These are phyloP conservation scores for Cornus kousa DNA, from an alignment of 148 eudicot species.

Conservation along the genomic window DNA sequence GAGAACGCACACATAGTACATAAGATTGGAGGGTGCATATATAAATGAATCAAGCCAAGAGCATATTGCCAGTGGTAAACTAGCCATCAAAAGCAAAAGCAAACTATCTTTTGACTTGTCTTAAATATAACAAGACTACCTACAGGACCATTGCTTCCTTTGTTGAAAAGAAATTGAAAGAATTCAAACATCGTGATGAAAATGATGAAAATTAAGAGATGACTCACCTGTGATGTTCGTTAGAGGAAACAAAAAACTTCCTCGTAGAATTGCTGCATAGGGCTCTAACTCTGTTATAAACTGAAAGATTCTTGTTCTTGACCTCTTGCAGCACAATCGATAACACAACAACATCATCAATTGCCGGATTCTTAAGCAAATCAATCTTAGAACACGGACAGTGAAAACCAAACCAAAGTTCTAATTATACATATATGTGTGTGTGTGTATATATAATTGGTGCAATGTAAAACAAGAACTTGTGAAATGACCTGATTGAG, in stretches of 20 bases:
- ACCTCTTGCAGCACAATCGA: conserved; percentile 90
- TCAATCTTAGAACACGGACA: conserved; percentile 57
- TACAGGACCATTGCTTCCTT: not conserved
- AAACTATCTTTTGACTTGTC: too few species aligned
- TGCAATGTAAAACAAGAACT: too few species aligned
- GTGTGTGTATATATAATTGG: too few species aligned
- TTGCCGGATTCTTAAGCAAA: conserved; percentile 84
- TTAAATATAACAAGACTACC: too few species aligned
- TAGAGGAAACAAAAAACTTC: too few species aligned
- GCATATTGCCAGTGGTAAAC: not conserved
- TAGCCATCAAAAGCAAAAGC: not conserved
- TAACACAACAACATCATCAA: conserved; percentile 79
- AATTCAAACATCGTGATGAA: not conserved
- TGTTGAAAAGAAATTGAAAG: not conserved
- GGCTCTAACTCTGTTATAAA: too few species aligned
- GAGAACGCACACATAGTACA: too few species aligned
- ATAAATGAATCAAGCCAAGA: not conserved
- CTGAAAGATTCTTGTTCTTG: conserved; percentile 40
- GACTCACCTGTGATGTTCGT: too few species aligned
- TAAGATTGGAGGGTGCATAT: too few species aligned
- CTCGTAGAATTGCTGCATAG: too few species aligned
- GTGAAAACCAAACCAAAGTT: conserved; percentile 7
- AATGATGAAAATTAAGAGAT: conserved; percentile 5
- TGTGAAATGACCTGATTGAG: conserved; percentile 65
- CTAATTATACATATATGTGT: not conserved